Percentiles rank a stretch among this genome's conserved stretches.
phyloP scores from a whole-genome alignment of 495 filamentous ascomycete genomes.

The Amphirosellinia nigrospora region DNA sequence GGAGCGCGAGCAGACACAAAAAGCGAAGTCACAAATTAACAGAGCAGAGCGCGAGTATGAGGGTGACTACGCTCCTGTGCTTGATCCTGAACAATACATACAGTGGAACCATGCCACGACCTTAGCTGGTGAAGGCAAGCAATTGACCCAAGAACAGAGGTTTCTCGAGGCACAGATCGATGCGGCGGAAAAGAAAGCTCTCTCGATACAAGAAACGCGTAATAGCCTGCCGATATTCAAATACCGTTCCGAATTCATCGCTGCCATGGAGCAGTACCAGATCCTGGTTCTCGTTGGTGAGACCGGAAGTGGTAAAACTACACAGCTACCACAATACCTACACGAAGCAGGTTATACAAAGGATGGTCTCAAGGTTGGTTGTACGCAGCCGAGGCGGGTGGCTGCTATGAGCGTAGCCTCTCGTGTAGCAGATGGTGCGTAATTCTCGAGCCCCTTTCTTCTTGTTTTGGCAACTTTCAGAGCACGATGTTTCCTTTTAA shows the following conservation, averaged over 20 bases:
- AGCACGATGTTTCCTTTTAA: too few relatives aligned
- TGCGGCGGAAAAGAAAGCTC: constrained; percentile 83
- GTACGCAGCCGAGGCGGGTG: constrained; percentile 91
- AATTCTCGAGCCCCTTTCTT: too few relatives aligned
- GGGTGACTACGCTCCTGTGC: constrained; percentile 91
- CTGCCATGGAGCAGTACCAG: constrained; percentile 75
- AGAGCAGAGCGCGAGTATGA: constrained; percentile 76
- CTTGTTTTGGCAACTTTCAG: too few relatives aligned
- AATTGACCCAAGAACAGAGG: constrained; percentile 78
- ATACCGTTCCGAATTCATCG: constrained; percentile 74
- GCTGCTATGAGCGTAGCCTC: constrained; percentile 96
- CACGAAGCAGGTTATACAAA: constrained; percentile 91
- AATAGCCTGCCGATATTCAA: constrained; percentile 91
- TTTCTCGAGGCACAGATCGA: constrained; percentile 79
- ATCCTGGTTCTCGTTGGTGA: constrained; percentile 87
- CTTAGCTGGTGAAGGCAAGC: constrained; percentile 66
- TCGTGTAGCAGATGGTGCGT: constrained; percentile 94
- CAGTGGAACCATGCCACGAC: constrained; percentile 81
- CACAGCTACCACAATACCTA: constrained; percentile 86
- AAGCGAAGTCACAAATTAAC: constrained; percentile 86
- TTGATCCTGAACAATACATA: constrained; percentile 88
- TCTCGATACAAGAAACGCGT: constrained; percentile 86
- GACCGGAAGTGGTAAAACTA: constrained; percentile 89
- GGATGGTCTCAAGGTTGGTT: constrained; percentile 72
- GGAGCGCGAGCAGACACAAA: constrained; percentile 89